Evolutionary conservation across 441 rosid species (phyloP), one percentile per base, ranked within the genome.

Genomic region (Arabidopsis hybrid): DNA sequence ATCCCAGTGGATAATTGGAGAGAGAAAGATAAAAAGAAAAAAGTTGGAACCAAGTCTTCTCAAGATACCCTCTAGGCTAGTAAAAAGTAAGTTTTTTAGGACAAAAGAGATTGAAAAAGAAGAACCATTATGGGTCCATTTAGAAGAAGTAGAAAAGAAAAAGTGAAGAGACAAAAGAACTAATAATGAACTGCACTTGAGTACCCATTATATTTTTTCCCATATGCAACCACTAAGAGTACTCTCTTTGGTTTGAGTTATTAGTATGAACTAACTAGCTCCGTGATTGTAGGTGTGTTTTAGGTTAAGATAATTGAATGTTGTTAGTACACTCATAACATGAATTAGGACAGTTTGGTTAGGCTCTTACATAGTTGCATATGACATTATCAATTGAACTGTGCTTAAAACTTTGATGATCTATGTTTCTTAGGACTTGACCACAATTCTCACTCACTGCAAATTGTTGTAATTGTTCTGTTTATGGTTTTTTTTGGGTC

Each of bases 141-240:
- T 65, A 64, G 72, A 70, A 70, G 80, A 63, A 70, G 80, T 77
- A 71, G 26, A 71, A 65, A 77, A 43, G 73, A 52, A 59, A 77
- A 77, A 58, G 72, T 51, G 43, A 70, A 76, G 80, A 71, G 76
- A 77, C 68, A 77, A 77, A 59, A 77, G 50, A 65, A 8, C 57
- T 65, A 77, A 76, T 71, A 49, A 71, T 77, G 76, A 77, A 35
- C 12, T 49, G 26, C 69, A 71, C 80, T 71, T 40, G 67, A 77
- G 80, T 77, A 50, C 42, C 50, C 51, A 77, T 77, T 12, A 77
- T 77, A 63, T 71, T 39, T 69, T 71, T 71, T 18, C 75, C 76
- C 76, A 77, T 71, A 65, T 77, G 76, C 72, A 77, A 77, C 80
- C 76, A 77, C 72, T 71, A 65, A 70, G 46, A 76, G 13, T 45